phyloP scores from a whole-genome alignment of 768 basidiomycete genomes.

The Candolleomyces eurysporus region DNA sequence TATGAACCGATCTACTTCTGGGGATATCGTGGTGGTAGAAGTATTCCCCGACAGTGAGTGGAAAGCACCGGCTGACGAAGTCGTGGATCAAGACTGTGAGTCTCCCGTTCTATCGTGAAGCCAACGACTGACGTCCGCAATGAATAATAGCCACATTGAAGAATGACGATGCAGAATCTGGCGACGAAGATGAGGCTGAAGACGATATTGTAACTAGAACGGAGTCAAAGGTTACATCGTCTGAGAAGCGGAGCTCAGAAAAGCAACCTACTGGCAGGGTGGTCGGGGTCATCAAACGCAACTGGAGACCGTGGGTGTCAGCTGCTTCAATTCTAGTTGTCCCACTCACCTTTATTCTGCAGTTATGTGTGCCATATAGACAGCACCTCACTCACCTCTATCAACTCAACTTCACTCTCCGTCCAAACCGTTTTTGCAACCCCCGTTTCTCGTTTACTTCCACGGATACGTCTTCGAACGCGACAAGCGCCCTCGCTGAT shows the following conservation, averaged over 20 bases:
- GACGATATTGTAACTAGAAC: constrained; percentile 35
- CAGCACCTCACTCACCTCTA: constrained; percentile 78
- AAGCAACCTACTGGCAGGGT: constrained; percentile 90
- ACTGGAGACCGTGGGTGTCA: constrained; percentile 84
- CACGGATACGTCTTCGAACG: constrained; percentile 91
- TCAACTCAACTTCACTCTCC: constrained; percentile 73
- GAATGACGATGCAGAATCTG: constrained; percentile 84
- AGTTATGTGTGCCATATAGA: constrained; percentile 97
- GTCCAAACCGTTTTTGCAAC: constrained; percentile 93
- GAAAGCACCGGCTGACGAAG: constrained; percentile 90
- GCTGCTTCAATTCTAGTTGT: constrained; percentile 4
- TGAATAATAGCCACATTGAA: constrained; percentile 62
- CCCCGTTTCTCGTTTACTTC: constrained; percentile 87
- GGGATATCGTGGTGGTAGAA: constrained; percentile 90
- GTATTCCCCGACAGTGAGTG: constrained; percentile 85
- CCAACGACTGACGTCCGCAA: neutral
- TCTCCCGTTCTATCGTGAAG: constrained; percentile 2
- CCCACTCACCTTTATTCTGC: constrained; percentile 6
- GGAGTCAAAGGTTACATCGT: constrained; percentile 40
- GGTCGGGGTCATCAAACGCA: constrained; percentile 90
- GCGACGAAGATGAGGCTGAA: constrained; percentile 49
- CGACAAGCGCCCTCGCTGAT: constrained; percentile 89
- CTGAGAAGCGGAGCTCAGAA: constrained; percentile 46
- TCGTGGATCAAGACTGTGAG: constrained; percentile 89
- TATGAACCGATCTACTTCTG: constrained; percentile 94